These are phyloP conservation scores for Scedosporium boydii DNA, from an alignment of 2,329 filamentous ascomycete genomes.

Conservation along the genomic window DNA sequence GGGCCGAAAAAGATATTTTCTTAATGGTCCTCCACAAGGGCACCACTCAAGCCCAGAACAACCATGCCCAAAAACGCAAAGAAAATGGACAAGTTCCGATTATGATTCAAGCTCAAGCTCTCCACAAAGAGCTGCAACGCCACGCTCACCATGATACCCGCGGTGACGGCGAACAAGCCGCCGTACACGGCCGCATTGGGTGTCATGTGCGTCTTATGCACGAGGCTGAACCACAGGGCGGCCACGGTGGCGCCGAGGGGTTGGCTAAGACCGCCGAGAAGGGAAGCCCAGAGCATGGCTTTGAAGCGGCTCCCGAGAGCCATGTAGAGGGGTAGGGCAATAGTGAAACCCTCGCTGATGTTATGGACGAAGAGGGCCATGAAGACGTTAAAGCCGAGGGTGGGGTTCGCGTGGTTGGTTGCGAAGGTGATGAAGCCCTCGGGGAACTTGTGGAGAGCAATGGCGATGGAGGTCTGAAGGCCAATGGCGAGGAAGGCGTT, in stretches of 20 bases:
- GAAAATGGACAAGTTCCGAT: constrained; percentile 63
- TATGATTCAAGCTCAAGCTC: constrained; percentile 72
- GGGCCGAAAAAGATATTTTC: too few species aligned
- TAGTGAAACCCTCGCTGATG: constrained; percentile 91
- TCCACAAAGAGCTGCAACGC: constrained; percentile 84
- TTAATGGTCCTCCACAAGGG: constrained; percentile 57
- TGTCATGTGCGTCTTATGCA: constrained; percentile 32
- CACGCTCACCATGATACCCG: constrained; percentile 93
- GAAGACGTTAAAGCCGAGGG: constrained; percentile 84
- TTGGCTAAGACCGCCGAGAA: constrained; percentile 80
- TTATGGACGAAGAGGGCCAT: constrained; percentile 96
- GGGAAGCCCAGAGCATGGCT: constrained; percentile 74
- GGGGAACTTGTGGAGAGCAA: constrained; percentile 91
- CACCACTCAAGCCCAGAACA: constrained; percentile 74
- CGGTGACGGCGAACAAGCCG: constrained; percentile 77
- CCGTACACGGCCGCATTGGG: constrained; percentile 58
- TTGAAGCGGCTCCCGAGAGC: constrained; percentile 70
- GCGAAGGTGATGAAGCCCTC: constrained; percentile 86
- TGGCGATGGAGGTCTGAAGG: constrained; percentile 91
- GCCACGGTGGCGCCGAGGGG: constrained; percentile 79
- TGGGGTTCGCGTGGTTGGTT: constrained; percentile 90
- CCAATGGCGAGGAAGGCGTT: constrained; percentile 92
- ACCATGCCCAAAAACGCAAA: constrained; percentile 84
- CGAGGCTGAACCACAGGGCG: constrained; percentile 71
- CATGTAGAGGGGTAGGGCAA: constrained; percentile 87